Conservation (phyloP, 441 rosid species). For the Brassica hybrid region DNA sequence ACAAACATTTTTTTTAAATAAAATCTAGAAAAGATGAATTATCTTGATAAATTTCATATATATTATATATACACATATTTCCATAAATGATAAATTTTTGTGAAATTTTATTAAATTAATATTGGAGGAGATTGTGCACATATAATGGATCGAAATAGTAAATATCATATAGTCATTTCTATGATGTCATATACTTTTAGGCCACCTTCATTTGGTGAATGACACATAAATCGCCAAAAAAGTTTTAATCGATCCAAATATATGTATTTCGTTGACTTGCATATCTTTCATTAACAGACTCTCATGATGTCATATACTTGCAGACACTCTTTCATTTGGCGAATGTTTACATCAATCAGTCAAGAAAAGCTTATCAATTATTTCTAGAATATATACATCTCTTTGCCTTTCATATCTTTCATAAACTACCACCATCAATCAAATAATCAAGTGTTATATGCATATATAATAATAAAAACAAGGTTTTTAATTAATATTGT, state of each 20-base stretch:
- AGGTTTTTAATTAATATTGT: background rate
- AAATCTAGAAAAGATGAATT: background rate
- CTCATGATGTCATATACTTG: constrained; percentile 23
- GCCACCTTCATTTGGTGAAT: constrained; percentile 8
- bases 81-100: background rate
- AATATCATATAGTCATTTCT: background rate
- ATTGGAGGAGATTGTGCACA: background rate
- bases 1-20: background rate
- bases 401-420: background rate
- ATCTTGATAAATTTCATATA: background rate
- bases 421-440: background rate
- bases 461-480: background rate
- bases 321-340: background rate
- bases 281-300: background rate
- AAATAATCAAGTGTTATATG: background rate
- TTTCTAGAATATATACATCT: background rate
- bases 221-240: constrained; percentile 9
- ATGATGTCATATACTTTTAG: background rate
- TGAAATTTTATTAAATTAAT: background rate
- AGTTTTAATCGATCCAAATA: background rate
- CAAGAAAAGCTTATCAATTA: background rate
- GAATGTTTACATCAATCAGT: constrained; percentile 16
- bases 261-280: background rate
- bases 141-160: constrained; percentile 5
- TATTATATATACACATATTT: background rate